phyloP scores from a whole-genome alignment of 1,284 basidiomycete species.

The Porogramme epimiltina region DNA sequence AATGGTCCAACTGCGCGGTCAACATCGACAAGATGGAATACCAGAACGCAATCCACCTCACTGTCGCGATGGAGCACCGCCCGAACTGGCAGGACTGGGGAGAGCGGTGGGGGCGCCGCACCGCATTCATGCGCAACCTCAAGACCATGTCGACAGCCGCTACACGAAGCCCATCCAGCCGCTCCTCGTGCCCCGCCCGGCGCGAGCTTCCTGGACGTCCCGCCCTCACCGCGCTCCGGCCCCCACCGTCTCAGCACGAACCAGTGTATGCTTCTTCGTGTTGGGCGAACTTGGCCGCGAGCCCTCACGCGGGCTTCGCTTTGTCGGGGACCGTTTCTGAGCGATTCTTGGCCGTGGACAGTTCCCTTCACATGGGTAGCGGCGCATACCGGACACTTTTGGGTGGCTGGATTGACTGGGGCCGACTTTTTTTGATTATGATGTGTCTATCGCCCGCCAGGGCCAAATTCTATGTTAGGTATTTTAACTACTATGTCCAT shows the following conservation, averaged over 20 bases:
- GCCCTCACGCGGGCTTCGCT: slow-evolving; percentile 20
- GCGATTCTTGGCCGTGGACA: too few relatives aligned
- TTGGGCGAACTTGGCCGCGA: slow-evolving; percentile 22
- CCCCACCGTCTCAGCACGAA: slow-evolving; percentile 3
- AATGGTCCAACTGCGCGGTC: slow-evolving; percentile 65
- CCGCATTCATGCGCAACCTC: slow-evolving; percentile 70
- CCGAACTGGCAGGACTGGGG: slow-evolving; percentile 90
- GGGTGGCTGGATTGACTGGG: too few relatives aligned
- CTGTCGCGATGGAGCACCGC: slow-evolving; percentile 77
- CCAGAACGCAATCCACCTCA: slow-evolving; percentile 69
- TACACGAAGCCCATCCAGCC: slow-evolving; percentile 77
- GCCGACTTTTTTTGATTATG: too few relatives aligned
- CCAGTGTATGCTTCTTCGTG: slow-evolving; percentile 26
- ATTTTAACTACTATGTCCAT: too few relatives aligned
- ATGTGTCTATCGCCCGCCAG: too few relatives aligned
- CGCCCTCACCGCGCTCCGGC: slow-evolving; percentile 16
- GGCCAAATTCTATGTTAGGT: too few relatives aligned
- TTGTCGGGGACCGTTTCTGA: slow-evolving; percentile 21
- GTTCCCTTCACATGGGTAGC: too few relatives aligned
- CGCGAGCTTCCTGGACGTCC: slow-evolving; percentile 13
- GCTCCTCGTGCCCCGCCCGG: slow-evolving; percentile 49
- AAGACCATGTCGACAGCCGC: slow-evolving; percentile 68
- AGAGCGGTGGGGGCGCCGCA: slow-evolving; percentile 72
- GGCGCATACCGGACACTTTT: too few relatives aligned
- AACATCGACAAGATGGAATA: slow-evolving; percentile 80